Percentiles rank a stretch among this genome's conserved stretches.
Evolutionary conservation across 164 flowering plant species (phyloP).

Genomic region (Stephania yunnanensis): DNA sequence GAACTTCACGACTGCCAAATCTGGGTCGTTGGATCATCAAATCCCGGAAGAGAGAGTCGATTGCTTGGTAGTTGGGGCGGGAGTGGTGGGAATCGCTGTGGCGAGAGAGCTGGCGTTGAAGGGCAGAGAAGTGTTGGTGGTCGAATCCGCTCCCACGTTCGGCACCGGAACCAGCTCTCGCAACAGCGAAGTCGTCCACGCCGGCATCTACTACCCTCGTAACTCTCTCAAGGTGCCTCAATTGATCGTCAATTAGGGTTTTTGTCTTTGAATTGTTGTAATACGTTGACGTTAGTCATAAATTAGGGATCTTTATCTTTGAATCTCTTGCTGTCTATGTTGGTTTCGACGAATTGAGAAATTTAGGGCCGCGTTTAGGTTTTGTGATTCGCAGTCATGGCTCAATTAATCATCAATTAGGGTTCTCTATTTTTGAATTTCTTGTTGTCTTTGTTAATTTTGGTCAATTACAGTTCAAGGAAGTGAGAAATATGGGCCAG

Average conservation of each 20-base stretch:
- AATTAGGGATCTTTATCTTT: no score
- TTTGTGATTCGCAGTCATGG: no score
- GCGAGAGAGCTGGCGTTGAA: constrained; percentile 58
- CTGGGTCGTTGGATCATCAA: no score
- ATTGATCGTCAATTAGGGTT: neutral
- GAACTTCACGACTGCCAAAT: no score
- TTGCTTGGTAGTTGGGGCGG: constrained; percentile 92
- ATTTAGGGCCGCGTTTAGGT: no score
- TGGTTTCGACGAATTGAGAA: no score
- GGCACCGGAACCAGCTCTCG: constrained; percentile 84
- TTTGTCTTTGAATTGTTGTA: neutral
- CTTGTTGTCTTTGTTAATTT: no score
- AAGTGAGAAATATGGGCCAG: no score
- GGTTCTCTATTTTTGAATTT: no score
- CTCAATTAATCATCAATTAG: no score
- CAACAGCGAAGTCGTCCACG: constrained; percentile 85
- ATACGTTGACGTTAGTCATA: neutral
- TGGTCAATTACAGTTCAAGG: no score
- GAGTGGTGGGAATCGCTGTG: constrained; percentile 74
- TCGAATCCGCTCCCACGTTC: constrained; percentile 75
- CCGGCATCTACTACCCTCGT: constrained; percentile 79
- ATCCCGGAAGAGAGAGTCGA: constrained; percentile 59
- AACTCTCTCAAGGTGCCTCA: constrained; percentile 58
- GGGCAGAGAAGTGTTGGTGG: constrained; percentile 73
- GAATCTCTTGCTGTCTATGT: no score